phyloP scores from a whole-genome alignment of 768 basidiomycete species.

The Tricholomella constricta region DNA sequence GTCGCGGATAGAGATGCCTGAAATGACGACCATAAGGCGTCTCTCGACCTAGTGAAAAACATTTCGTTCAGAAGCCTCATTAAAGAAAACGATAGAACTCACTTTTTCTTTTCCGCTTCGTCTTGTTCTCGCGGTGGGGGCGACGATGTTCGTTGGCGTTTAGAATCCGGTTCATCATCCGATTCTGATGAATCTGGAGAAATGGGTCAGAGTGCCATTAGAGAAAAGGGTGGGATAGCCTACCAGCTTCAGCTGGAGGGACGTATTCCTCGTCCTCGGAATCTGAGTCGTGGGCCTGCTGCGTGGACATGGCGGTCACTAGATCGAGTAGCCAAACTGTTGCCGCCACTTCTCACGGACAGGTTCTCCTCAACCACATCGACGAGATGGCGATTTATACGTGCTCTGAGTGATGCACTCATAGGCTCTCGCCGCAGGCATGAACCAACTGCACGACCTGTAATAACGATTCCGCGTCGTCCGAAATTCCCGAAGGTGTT shows the following conservation, averaged over 20 bases:
- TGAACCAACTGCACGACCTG: no score
- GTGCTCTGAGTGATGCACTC: no score
- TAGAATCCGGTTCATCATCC: constrained; percentile 37
- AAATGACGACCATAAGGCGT: constrained; percentile 68
- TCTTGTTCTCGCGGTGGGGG: constrained; percentile 35
- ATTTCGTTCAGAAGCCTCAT: constrained; percentile 7
- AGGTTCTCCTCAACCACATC: not conserved
- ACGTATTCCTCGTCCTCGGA: constrained; percentile 76
- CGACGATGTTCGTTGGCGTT: constrained; percentile 33
- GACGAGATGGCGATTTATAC: no score
- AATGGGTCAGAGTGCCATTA: not conserved
- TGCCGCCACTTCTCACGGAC: not conserved
- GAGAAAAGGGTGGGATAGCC: not conserved
- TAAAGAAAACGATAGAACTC: constrained; percentile 7
- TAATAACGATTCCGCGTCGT: no score
- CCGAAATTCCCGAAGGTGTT: no score
- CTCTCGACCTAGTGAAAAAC: constrained; percentile 48
- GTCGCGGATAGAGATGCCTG: constrained; percentile 56
- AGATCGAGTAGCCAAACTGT: constrained; percentile 2
- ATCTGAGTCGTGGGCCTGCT: constrained; percentile 41
- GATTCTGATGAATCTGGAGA: constrained; percentile 36
- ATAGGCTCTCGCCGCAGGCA: no score
- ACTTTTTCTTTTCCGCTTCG: constrained; percentile 48
- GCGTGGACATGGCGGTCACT: constrained; percentile 11
- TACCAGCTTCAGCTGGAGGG: constrained; percentile 50